These are phyloP conservation scores for Beauveria sp. DNA, from an alignment of 2,329 filamentous ascomycete genomes.

Conservation along the genomic window DNA sequence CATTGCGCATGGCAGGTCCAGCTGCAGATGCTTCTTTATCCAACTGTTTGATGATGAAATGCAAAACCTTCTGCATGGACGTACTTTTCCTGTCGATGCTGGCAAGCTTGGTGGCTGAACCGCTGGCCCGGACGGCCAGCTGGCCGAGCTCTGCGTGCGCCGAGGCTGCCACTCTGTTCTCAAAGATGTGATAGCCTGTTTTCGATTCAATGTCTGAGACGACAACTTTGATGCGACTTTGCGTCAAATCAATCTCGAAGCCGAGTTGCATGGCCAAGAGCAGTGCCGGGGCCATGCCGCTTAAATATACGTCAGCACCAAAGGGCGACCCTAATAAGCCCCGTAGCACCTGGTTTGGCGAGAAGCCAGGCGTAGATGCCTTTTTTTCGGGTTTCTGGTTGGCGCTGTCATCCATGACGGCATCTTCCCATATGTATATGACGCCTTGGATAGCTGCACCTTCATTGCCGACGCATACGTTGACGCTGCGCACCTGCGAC, in stretches of 20 bases:
- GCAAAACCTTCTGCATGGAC: constrained; percentile 26
- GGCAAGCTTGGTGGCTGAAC: constrained; percentile 28
- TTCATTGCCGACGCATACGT: not conserved
- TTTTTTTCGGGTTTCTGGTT: not conserved
- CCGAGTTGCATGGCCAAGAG: constrained; percentile 26
- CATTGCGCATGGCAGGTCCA: not conserved
- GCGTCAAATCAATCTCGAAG: constrained; percentile 25
- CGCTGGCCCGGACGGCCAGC: constrained; percentile 27
- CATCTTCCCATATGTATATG: constrained; percentile 20
- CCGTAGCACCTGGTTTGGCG: constrained; percentile 12
- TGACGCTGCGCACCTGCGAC: constrained; percentile 21
- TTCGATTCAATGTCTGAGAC: constrained; percentile 28
- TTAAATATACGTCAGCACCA: constrained; percentile 19
- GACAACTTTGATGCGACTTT: constrained; percentile 23
- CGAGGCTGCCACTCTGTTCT: constrained; percentile 20
- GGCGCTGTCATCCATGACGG: constrained; percentile 18
- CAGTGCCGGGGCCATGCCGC: constrained; percentile 29
- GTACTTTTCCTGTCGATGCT: constrained; percentile 30
- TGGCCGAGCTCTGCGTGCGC: constrained; percentile 23
- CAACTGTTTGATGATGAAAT: constrained; percentile 20
- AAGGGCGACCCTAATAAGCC: constrained; percentile 21
- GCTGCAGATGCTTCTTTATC: not conserved
- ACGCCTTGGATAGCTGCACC: constrained; percentile 23
- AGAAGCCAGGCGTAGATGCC: not conserved
- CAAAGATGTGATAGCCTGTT: constrained; percentile 29